Evolutionary conservation across 192 early-diverging fungal genomes (phyloP).

Genomic region (Podila epigama): DNA sequence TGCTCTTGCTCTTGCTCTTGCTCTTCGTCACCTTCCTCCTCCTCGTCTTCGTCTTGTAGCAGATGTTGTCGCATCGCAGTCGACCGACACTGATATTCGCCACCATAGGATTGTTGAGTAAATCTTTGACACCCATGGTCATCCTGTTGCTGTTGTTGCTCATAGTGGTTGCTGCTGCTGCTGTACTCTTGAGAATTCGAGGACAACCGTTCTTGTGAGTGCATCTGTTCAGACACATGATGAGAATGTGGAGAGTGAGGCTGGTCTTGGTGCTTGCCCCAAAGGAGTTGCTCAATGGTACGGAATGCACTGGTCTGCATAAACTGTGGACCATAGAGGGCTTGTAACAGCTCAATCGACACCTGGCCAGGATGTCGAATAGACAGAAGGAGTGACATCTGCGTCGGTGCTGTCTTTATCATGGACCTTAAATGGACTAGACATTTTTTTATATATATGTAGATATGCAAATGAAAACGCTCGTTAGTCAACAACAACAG

Average conservation of each 20-base stretch:
- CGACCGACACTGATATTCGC: too few relatives aligned
- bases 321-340: slow-evolving; percentile 42
- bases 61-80: too few relatives aligned
- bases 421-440: slow-evolving; percentile 44
- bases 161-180: too few relatives aligned
- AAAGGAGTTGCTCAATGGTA: slow-evolving; percentile 38
- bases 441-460: neutral
- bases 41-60: too few relatives aligned
- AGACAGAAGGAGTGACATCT: slow-evolving; percentile 42
- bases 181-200: too few relatives aligned
- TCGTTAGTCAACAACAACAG: neutral
- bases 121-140: too few relatives aligned
- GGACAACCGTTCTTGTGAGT: too few relatives aligned
- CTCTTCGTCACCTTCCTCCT: too few relatives aligned
- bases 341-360: slow-evolving; percentile 33
- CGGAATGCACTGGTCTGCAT: slow-evolving; percentile 38
- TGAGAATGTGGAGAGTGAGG: neutral
- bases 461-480: neutral
- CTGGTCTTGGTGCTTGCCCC: slow-evolving; percentile 10
- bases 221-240: neutral
- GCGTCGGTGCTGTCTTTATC: slow-evolving; percentile 47
- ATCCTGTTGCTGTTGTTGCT: too few relatives aligned
- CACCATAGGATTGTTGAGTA: too few relatives aligned
- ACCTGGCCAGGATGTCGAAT: slow-evolving; percentile 46
- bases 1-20: too few relatives aligned